Evolutionary conservation across 2,329 filamentous ascomycete genomes (phyloP).

Genomic region (Paracoccidioides brasiliensis): DNA sequence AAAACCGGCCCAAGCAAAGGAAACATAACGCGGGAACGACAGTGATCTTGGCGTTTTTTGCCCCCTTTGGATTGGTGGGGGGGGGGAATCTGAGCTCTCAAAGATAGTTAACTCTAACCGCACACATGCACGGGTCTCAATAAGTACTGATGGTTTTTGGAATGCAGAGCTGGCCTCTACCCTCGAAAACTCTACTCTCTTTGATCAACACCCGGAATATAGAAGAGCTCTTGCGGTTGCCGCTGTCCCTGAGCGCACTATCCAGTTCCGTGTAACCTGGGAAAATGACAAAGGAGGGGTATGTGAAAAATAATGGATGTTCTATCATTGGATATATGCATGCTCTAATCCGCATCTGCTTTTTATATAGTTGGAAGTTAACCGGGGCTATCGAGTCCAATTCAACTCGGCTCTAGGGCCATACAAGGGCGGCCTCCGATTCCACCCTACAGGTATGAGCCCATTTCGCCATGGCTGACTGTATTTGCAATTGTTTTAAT

Average conservation of each 20-base stretch:
- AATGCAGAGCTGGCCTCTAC: conserved; percentile 76
- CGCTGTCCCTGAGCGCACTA: conserved; percentile 83
- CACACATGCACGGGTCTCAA: no score
- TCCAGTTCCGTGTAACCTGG: conserved; percentile 97
- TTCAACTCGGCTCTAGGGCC: conserved; percentile 97
- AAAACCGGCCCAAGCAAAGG: conserved; percentile 11
- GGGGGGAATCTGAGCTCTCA: no score
- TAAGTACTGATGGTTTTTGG: not conserved
- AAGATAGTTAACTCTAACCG: no score
- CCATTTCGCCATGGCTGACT: no score
- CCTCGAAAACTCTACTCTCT: conserved; percentile 85
- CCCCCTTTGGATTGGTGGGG: not conserved
- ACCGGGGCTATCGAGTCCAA: conserved; percentile 91
- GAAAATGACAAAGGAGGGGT: conserved; percentile 71
- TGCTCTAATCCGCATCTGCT: conserved; percentile 6
- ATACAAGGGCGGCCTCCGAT: conserved; percentile 93
- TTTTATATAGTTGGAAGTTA: conserved; percentile 57
- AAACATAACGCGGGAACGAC: not conserved
- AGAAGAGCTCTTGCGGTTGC: conserved; percentile 76
- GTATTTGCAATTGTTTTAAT: conserved; percentile 33
- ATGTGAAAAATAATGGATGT: conserved; percentile 7
- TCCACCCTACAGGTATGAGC: conserved; percentile 59
- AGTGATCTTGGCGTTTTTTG: not conserved
- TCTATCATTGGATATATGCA: not conserved
- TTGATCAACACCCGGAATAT: conserved; percentile 90